These are phyloP conservation scores for Camelina neglecta DNA, from an alignment of 345 rosid species.

Conservation along the genomic window DNA sequence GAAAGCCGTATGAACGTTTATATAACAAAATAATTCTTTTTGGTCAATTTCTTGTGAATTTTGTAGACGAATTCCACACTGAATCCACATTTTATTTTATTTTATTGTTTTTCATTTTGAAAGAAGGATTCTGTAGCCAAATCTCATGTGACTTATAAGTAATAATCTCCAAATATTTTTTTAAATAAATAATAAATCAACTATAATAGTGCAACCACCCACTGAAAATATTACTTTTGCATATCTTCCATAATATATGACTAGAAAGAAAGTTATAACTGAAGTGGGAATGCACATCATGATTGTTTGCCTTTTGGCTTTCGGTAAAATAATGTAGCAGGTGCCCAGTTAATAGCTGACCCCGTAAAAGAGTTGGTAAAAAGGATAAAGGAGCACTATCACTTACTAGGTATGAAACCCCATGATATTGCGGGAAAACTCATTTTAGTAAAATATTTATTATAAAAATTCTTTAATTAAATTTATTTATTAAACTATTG, in stretches of 20 bases:
- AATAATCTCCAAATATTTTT: neutral
- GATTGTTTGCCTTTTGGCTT: neutral
- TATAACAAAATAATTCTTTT: neutral
- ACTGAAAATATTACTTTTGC: neutral
- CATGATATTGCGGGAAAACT: no score
- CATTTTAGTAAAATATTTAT: no score
- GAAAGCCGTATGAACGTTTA: slow-evolving; percentile 35
- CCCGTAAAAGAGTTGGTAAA: slow-evolving; percentile 14
- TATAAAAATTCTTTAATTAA: no score
- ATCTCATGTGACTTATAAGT: slow-evolving; percentile 1
- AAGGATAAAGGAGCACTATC: slow-evolving; percentile 15
- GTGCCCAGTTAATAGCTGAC: neutral
- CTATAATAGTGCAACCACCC: neutral
- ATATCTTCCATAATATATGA: neutral
- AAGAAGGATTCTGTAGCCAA: slow-evolving; percentile 13
- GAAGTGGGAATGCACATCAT: slow-evolving; percentile 29
- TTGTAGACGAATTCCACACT: slow-evolving; percentile 31
- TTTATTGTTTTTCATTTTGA: neutral
- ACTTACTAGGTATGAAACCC: neutral
- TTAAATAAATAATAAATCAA: no score
- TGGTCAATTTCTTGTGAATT: slow-evolving; percentile 20
- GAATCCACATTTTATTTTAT: slow-evolving; percentile 10
- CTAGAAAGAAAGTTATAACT: slow-evolving; percentile 2
- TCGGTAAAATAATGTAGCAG: slow-evolving; percentile 20
- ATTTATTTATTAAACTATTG: no score